These are phyloP conservation scores for Daldinia sp. DNA, from an alignment of 2,329 filamentous ascomycete genomes.

Conservation along the genomic window DNA sequence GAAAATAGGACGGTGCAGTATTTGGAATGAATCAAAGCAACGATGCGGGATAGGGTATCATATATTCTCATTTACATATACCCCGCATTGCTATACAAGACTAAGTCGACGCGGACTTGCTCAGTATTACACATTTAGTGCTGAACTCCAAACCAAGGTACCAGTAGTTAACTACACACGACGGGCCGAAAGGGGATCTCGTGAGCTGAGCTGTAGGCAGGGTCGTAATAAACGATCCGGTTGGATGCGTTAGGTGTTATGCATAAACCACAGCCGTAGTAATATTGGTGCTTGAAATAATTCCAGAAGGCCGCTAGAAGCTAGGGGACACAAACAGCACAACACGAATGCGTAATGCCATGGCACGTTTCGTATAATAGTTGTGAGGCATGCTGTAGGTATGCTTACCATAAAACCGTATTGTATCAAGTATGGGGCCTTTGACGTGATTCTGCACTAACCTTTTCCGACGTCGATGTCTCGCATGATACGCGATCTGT, in stretches of 20 bases:
- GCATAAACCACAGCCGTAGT: neutral
- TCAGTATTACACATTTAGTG: neutral
- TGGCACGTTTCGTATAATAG: neutral
- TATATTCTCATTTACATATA: neutral
- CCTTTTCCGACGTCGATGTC: conserved; percentile 17
- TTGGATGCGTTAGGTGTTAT: conserved; percentile 6
- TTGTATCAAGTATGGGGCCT: conserved; percentile 6
- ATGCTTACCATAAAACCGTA: neutral
- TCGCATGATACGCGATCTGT: conserved; percentile 4
- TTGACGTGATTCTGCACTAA: conserved; percentile 25
- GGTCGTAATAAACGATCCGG: conserved; percentile 5
- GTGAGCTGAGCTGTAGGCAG: conserved; percentile 12
- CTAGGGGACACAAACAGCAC: neutral
- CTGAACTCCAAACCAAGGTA: neutral
- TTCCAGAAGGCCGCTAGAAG: conserved; percentile 36
- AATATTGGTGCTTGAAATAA: neutral
- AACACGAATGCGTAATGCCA: neutral
- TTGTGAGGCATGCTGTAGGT: neutral
- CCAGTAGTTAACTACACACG: conserved; percentile 13
- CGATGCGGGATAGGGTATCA: neutral
- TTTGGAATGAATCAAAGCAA: neutral
- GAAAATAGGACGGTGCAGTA: neutral
- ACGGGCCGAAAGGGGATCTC: conserved; percentile 31
- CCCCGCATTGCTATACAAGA: conserved; percentile 1
- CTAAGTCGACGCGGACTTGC: neutral